Base-by-base conservation (phyloP, 192 early-diverging fungal species). In the Mortierella claussenii region DNA sequence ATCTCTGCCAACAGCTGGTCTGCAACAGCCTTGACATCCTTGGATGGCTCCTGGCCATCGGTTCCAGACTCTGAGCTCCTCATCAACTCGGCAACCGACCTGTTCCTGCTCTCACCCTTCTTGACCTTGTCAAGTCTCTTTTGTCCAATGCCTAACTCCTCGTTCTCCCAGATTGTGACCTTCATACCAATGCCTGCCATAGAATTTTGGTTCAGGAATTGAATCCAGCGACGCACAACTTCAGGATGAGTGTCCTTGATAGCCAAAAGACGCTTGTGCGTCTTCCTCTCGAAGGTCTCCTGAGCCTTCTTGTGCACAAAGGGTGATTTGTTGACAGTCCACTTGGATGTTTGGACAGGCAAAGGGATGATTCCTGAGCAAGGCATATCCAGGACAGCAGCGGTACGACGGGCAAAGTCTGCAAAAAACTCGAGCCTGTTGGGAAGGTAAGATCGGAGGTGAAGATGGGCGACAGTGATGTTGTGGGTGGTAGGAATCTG, bases 301-400 rank as follows among this genome's bases (percentile, higher is more conserved):
- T 97, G 95, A 27, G 92, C 87, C 81, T 97, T 96, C 73, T 95
- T 97, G 85, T 98, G 90, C 24, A 96, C 90, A 80, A 99, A 99
- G 15, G 97, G 96, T 24, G 94, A 96, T 59, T 90, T 90, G 43
- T 92, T 88, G 36, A 98, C 92, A 20, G 93, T 92, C 94, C 94
- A 99, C 66, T 86, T 86, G 28, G 89, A 86, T 10, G 87, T 88
- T 42, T 89, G 80, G 12, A 89, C 89, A 1, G 89, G 94, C 27
- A 97, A 71, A 44, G 89, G 87, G 23, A 95, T 81, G 2, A 84
- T 58, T 6, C 89, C 89, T 15, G 89, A 85, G 56, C 90, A 91
- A 0, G 92, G 89, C 53, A 99, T 89, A 7, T 75, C 71, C 78
- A 95, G 73, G 51, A 84, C 67, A 65, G 85, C 87, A 10, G 96